A percentile compares a stretch with the other conserved stretches of the same genome.
Conservation (phyloP, 768 basidiomycete genomes). For the Boletus pseudo-olivaceus region DNA sequence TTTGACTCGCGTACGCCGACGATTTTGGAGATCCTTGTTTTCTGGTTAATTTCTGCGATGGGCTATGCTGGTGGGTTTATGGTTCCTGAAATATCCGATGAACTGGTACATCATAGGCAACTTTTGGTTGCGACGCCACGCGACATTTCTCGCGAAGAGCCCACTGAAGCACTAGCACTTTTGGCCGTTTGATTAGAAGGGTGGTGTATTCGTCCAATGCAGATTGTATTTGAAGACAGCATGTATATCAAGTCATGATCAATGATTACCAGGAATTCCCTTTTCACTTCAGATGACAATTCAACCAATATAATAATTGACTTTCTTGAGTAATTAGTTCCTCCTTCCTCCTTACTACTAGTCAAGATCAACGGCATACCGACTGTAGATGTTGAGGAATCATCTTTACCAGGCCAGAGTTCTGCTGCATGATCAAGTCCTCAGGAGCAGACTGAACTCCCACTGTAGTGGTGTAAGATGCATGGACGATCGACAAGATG, state of each 20-base stretch:
- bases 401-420: no score
- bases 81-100: slow-evolving; percentile 24
- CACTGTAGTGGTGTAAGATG: neutral
- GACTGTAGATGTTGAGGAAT: no score
- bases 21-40: slow-evolving; percentile 48
- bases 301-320: no score
- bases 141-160: slow-evolving; percentile 24
- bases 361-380: no score
- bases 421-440: neutral
- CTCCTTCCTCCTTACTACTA: no score
- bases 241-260: neutral
- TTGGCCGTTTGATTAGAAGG: slow-evolving; percentile 7
- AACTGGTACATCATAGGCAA: slow-evolving; percentile 18
- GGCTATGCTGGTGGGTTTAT: slow-evolving; percentile 31
- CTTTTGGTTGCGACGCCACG: slow-evolving; percentile 24
- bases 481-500: neutral
- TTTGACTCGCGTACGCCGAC: slow-evolving; percentile 43
- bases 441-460: neutral
- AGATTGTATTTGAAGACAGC: neutral
- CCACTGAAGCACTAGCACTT: slow-evolving; percentile 20
- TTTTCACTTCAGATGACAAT: no score
- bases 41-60: slow-evolving; percentile 57
- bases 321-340: no score
- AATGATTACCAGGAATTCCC: neutral
- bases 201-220: neutral